Base-by-base conservation (phyloP, 495 filamentous ascomycete genomes). In the Corynascus novoguineensis region DNA sequence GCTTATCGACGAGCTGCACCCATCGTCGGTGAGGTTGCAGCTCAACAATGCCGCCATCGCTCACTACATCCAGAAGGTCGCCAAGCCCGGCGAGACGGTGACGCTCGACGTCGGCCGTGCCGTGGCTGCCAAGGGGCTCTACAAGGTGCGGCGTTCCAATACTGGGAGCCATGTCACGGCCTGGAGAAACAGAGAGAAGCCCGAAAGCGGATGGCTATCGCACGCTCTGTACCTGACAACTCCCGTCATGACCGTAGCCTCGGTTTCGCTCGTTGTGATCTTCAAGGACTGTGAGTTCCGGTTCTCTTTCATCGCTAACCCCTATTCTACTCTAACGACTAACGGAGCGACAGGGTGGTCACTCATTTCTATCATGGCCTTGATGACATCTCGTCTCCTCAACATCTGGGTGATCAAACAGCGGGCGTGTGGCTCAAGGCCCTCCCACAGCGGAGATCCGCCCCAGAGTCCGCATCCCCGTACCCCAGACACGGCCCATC, bases 31-130 rank as follows among this genome's bases (percentile, higher is more conserved):
- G 17, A 70, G 71, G 7, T 77, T 81, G 47, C 66, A 70, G 14
- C 71, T 84, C 48, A 76, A 78, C 47, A 84, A 83, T 46, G 68
- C 75, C 21, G 81, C 79, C 31, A 83, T 78, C 8, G 72, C 75
- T 14, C 46, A 65, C 29, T 83, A 77, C 57, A 70, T 84, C 29
- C 72, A 77, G 62, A 63, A 64, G 25, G 68, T 82, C 12, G 76
- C 78, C 28, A 57, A 61, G 24, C 61, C 73, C 1, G 78, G 75
- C 3, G 68, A 75, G 51, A 69, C 74, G 2, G 72, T 78, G 17
- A 77, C 74, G 6, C 60, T 84, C 0, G 60, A 73, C 29, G 79
- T 82, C 6, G 71, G 72, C 24, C 64, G 55, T 31, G 41, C 64
- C 29, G 60, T 66, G 0, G 47, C 41, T 19, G 15, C 54, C 59